These are phyloP conservation scores for Capsicum rhomboideum DNA, from an alignment of 257 asterid genomes.

Conservation along the genomic window DNA sequence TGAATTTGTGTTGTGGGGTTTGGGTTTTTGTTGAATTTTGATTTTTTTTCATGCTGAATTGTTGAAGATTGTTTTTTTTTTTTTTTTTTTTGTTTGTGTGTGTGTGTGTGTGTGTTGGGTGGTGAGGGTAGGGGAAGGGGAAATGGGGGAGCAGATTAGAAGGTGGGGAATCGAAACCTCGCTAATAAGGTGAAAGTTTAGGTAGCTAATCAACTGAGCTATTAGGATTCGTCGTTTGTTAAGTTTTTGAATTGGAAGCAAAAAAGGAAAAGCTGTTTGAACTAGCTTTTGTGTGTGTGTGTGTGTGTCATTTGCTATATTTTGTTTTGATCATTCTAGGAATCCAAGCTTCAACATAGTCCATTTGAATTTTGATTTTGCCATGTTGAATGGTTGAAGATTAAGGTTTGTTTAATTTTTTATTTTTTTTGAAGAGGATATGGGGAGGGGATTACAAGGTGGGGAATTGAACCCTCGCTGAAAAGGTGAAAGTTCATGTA, in stretches of 20 bases:
- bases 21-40: not conserved
- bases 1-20: not conserved
- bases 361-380: not conserved
- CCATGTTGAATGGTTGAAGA: not conserved
- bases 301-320: not conserved
- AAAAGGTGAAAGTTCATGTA: no score
- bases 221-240: not conserved
- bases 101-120: no score
- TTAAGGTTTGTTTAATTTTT: not conserved
- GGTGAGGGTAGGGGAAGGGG: not conserved
- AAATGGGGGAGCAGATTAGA: not conserved
- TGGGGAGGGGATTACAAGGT: no score
- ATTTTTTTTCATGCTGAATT: not conserved
- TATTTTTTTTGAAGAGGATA: no score
- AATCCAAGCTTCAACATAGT: not conserved
- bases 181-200: not conserved
- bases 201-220: not conserved
- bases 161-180: not conserved
- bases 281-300: not conserved
- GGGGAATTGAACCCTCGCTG: no score
- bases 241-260: not conserved
- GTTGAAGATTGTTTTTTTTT: not conserved
- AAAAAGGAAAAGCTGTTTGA: not conserved
- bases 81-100: not conserved
- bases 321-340: not conserved